Conservation (phyloP, 2,329 filamentous ascomycete genomes). For the Tolypocladium pustulatum region DNA sequence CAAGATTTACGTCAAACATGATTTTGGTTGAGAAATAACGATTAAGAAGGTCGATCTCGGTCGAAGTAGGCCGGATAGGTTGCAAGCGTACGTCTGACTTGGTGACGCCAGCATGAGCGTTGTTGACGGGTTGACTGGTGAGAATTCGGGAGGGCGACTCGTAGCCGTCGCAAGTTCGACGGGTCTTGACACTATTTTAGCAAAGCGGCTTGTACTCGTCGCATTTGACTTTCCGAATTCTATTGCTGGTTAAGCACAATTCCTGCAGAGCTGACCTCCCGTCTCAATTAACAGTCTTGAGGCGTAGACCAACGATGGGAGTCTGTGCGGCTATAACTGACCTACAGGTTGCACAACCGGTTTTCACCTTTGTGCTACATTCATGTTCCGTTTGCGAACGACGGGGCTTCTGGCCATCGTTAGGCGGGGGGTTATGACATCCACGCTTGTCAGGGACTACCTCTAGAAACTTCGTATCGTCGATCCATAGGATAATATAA, state of each 20-base stretch:
- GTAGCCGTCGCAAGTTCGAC: constrained; percentile 31
- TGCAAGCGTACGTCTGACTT: constrained; percentile 7
- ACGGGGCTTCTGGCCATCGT: background rate
- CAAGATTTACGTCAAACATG: constrained; percentile 25
- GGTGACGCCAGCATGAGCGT: background rate
- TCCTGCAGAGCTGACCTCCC: background rate
- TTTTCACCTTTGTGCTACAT: constrained; percentile 24
- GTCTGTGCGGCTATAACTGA: constrained; percentile 19
- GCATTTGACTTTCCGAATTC: constrained; percentile 26
- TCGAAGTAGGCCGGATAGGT: constrained; percentile 8
- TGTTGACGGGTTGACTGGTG: constrained; percentile 7
- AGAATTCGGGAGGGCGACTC: constrained; percentile 24
- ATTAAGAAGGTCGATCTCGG: constrained; percentile 21
- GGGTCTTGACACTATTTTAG: constrained; percentile 24
- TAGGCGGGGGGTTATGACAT: background rate
- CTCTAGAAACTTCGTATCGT: too few species aligned
- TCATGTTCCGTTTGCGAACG: constrained; percentile 14
- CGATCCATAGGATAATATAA: too few species aligned
- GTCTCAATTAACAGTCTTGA: background rate
- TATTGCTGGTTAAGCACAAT: constrained; percentile 11
- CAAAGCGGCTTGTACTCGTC: constrained; percentile 25
- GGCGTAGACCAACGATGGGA: constrained; percentile 5
- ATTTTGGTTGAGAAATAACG: constrained; percentile 31
- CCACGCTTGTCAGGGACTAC: background rate
- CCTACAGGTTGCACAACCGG: constrained; percentile 32